Evolutionary conservation across 1,284 basidiomycete genomes (phyloP), one percentile per base, ranked within the genome.

Genomic region (Meira nashicola): DNA sequence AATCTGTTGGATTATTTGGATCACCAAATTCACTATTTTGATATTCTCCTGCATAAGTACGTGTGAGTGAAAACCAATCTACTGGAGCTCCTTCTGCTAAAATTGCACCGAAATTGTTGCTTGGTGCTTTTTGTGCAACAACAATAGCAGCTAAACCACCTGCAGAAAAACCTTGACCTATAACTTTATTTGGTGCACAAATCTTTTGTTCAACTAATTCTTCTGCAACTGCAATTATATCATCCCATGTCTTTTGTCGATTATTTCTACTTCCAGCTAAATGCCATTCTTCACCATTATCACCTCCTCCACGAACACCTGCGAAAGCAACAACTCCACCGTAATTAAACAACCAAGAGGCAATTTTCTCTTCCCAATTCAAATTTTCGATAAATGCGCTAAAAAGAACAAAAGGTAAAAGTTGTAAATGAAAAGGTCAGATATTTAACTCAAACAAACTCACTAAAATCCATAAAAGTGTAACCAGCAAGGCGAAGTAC

Each of bases 1-100:
- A 71, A 0, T 67, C 65, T 46, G 72, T 70, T 33, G 28, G 8
- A 23, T 72, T 69, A 11, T 23, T 7, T 3, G 89, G 87, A 72
- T 89, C 82, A n/a, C 89, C 89, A 67, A 87, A 91, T 78, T 91
- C 90, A 17, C 86, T 84, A 1, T 82, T 84, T 90, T 90, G 92
- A 1, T 87, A 87, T 60, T 83, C 83, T 46, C 89, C 87, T 84
- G 75, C 75, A 12, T 70, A 75, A 66, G 66, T 76, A 9, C 64
- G 62, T 33, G 67, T 63, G 66, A 77, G 74, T 59, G 28, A 33
- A 62, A 92, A 83, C 68, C 91, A 82, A 79, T 92, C 90, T 64
- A 87, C 82, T 1, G 92, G 89, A n/a, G 74, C 76, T 0, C 76
- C 73, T 38, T 76, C 76, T 3, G 72, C 76, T 14, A 77, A 65